A percentile compares a stretch with the other conserved stretches of the same genome.
Evolutionary conservation across 164 flowering plant genomes (phyloP).

Genomic region (Malania oleifera): DNA sequence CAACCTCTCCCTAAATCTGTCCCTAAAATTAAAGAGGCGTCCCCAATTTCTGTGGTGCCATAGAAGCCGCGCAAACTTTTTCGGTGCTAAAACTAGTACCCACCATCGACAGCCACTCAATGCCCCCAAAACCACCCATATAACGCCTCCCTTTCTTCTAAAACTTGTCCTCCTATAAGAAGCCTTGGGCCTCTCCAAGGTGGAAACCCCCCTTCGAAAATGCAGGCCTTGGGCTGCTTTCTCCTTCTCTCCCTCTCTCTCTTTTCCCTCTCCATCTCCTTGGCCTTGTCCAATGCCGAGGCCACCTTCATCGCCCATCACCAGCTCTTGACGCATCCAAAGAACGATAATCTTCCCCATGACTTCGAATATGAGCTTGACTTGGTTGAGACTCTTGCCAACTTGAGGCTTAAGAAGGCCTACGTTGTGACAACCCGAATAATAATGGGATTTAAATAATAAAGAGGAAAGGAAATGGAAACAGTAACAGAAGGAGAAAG

Average conservation of each 20-base stretch:
- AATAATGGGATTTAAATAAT: no score
- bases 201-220: slow-evolving; percentile 11
- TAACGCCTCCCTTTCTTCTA: slow-evolving; percentile 11
- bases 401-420: slow-evolving; percentile 49
- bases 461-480: no score
- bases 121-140: slow-evolving; percentile 15
- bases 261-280: slow-evolving; percentile 10
- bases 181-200: slow-evolving; percentile 45
- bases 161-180: slow-evolving; percentile 19
- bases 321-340: slow-evolving; percentile 29
- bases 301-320: slow-evolving; percentile 40
- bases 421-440: no score
- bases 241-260: slow-evolving; percentile 21
- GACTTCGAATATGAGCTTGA: slow-evolving; percentile 29
- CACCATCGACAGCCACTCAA: slow-evolving; percentile 9
- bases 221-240: slow-evolving; percentile 41
- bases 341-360: slow-evolving; percentile 31
- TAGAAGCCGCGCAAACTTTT: background rate
- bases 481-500: no score
- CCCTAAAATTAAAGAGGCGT: background rate
- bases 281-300: slow-evolving; percentile 29
- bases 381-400: slow-evolving; percentile 25
- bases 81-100: slow-evolving; percentile 15
- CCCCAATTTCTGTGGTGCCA: slow-evolving; percentile 14
- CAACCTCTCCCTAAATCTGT: slow-evolving; percentile 1